phyloP scores from a whole-genome alignment of 2,329 filamentous ascomycete genomes.

The Colletotrichum destructivum region DNA sequence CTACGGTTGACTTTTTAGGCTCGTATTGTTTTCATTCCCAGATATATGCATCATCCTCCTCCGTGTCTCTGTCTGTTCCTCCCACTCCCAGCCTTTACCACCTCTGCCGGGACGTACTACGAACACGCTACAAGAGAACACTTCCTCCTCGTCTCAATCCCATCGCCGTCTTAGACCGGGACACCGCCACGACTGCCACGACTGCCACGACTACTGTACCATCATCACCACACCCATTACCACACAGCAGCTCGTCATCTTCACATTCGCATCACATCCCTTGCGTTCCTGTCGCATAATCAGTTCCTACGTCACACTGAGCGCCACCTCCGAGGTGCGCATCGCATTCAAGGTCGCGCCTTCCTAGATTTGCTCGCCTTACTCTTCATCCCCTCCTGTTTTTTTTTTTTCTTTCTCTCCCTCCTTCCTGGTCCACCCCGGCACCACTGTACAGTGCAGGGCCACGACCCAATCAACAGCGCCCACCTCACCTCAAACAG shows the following conservation, averaged over 20 bases:
- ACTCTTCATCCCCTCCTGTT: neutral
- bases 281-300: constrained; percentile 33
- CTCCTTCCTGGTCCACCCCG: neutral
- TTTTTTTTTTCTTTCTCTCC: neutral
- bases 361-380: neutral
- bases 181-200: too few relatives aligned
- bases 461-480: constrained; percentile 20
- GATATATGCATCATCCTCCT: too few relatives aligned
- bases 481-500: neutral
- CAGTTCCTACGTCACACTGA: constrained; percentile 27
- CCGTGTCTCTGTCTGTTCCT: too few relatives aligned
- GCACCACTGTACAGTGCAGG: neutral
- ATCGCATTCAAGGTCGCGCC: neutral
- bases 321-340: neutral
- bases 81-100: too few relatives aligned
- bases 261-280: constrained; percentile 1
- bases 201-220: too few relatives aligned
- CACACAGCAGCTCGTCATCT: neutral
- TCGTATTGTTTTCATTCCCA: neutral
- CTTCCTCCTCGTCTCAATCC: too few relatives aligned
- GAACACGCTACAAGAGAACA: too few relatives aligned
- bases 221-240: neutral
- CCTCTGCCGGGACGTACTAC: too few relatives aligned
- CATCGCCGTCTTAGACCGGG: too few relatives aligned
- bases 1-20: neutral